Conservation (phyloP, 768 basidiomycete genomes). For the Butyriboletus loyo region DNA sequence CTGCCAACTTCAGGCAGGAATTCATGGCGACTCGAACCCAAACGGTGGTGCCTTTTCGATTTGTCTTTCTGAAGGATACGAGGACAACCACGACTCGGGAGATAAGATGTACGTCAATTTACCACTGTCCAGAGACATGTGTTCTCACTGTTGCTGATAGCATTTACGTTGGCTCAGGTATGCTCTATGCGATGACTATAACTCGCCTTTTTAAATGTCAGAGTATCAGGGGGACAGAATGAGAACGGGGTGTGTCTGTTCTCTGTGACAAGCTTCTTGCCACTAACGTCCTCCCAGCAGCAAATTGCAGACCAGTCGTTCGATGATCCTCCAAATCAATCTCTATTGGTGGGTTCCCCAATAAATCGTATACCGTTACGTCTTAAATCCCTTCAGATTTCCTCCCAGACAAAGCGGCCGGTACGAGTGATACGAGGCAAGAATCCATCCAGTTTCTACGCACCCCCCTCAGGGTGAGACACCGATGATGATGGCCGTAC, state of each 20-base stretch:
- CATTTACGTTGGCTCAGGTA: constrained; percentile 34
- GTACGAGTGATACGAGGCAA: constrained; percentile 40
- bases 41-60: constrained; percentile 38
- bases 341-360: constrained; percentile 15
- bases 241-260: constrained; percentile 9
- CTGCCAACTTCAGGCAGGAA: constrained; percentile 35
- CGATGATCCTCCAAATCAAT: constrained; percentile 15
- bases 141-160: constrained; percentile 19
- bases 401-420: constrained; percentile 26
- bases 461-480: constrained; percentile 25
- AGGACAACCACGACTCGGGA: constrained; percentile 40
- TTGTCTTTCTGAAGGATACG: constrained; percentile 41
- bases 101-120: constrained; percentile 33
- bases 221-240: constrained; percentile 24
- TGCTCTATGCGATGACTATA: not conserved
- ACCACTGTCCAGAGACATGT: not conserved
- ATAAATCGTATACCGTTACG: not conserved
- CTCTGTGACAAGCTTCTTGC: not conserved
- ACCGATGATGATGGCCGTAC: not conserved
- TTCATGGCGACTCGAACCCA: constrained; percentile 31
- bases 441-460: constrained; percentile 10
- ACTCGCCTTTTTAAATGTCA: not conserved
- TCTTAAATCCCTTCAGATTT: constrained; percentile 23
- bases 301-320: constrained; percentile 27
- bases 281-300: constrained; percentile 10